Evolutionary conservation across 2,329 filamentous ascomycete genomes (phyloP).

Genomic region (Phialocephala subalpina): DNA sequence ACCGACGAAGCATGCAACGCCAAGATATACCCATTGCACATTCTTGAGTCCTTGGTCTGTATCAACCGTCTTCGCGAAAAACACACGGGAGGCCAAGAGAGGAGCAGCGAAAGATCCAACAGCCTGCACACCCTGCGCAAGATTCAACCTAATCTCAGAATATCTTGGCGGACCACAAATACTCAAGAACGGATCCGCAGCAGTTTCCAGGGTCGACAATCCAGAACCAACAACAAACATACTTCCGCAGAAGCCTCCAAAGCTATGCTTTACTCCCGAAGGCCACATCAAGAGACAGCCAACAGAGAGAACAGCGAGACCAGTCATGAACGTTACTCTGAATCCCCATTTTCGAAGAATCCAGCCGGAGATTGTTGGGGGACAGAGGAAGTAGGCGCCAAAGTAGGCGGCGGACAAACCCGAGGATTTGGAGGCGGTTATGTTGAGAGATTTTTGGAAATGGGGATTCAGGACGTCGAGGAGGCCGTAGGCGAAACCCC

Average conservation of each 20-base stretch:
- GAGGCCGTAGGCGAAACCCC: slow-evolving; percentile 53
- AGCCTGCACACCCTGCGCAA: slow-evolving; percentile 80
- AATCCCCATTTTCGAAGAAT: slow-evolving; percentile 71
- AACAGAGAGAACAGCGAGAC: slow-evolving; percentile 70
- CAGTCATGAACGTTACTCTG: slow-evolving; percentile 71
- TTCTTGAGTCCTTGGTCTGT: slow-evolving; percentile 53
- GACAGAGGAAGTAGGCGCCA: slow-evolving; percentile 73
- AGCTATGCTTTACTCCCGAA: slow-evolving; percentile 64
- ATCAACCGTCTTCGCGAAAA: slow-evolving; percentile 72
- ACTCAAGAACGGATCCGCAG: slow-evolving; percentile 67
- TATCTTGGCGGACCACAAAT: slow-evolving; percentile 73
- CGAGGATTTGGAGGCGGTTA: slow-evolving; percentile 39
- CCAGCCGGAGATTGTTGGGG: slow-evolving; percentile 71
- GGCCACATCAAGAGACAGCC: slow-evolving; percentile 69
- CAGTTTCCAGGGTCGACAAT: slow-evolving; percentile 79
- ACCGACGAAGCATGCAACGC: slow-evolving; percentile 76
- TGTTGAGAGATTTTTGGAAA: slow-evolving; percentile 51
- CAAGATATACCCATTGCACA: slow-evolving; percentile 78
- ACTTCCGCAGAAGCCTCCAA: slow-evolving; percentile 75
- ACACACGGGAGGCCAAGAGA: slow-evolving; percentile 75
- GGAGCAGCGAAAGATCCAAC: slow-evolving; percentile 78
- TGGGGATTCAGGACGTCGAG: slow-evolving; percentile 54
- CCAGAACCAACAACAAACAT: slow-evolving; percentile 80
- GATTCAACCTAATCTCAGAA: slow-evolving; percentile 77
- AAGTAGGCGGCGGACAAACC: slow-evolving; percentile 45